Evolutionary conservation across 78 protist genomes (phyloP), one percentile per base, ranked within the genome.

Genomic region (Dictyostelium purpureum): DNA sequence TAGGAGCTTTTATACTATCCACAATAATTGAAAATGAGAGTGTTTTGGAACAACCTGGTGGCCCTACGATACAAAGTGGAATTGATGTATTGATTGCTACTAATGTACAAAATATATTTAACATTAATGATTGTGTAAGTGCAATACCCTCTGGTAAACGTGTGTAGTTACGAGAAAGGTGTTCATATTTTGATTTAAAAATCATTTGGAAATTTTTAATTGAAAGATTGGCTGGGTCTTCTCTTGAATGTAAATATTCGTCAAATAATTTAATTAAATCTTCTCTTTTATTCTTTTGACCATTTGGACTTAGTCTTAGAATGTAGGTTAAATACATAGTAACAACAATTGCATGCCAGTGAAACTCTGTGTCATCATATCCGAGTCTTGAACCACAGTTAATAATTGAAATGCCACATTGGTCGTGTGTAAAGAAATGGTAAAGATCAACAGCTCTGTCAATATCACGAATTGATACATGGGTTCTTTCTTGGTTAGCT

Each of bases 1-100:
- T 79, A n/a, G n/a, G 31, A 3, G 19, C 14, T 11, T 49, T 69
- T 14, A 81, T 42, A 31, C 65, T 79, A 31, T 79, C 88, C 2
- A 66, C 59, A 7, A 74, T 67, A 40, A 83, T 69, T 3, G 79
- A 51, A 38, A 83, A 75, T 7, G 51, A n/a, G 28, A 83, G 73
- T 16, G 90, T 83, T 35, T 83, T 83, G 16, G 51, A 28, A 12
- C 90, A 83, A 43, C 90, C 90, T 26, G 90, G 90, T 33, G 90
- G 90, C 1, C 90, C 90, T 7, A 83, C 90, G 18, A 83, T 83
- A 54, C 70, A 74, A 2, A 69, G 4, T 26, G 90, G 90, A 14
- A 83, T 87, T 2, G 11, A 51, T 19, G 74, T 59, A 4, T 49
- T 37, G 31, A 63, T 49, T 1, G 47, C 0, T 11, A 83, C 80